phyloP scores from a whole-genome alignment of 345 rosid genomes.

The Brassica incana region DNA sequence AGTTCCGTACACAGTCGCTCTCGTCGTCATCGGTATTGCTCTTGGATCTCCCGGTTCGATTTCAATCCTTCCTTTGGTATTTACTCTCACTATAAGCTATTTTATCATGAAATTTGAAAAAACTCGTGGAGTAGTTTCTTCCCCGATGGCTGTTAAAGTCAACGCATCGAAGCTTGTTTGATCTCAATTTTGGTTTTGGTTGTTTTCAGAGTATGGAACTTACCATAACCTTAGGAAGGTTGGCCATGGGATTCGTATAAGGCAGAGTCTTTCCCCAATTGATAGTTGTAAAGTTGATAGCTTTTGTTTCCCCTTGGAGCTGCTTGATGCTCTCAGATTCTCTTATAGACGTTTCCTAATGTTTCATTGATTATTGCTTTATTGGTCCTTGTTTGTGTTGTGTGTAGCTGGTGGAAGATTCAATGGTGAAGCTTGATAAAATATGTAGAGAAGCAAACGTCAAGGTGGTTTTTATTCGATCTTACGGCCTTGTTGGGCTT shows the following conservation, averaged over 20 bases:
- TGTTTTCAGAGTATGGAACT: slow-evolving; percentile 76
- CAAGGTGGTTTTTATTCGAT: slow-evolving; percentile 85
- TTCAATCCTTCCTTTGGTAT: background rate
- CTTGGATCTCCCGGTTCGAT: slow-evolving; percentile 80
- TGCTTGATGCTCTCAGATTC: background rate
- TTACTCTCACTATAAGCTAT: no score
- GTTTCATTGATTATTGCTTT: no score
- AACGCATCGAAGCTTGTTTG: background rate
- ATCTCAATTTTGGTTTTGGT: background rate
- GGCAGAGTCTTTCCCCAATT: no score
- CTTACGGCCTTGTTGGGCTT: slow-evolving; percentile 89
- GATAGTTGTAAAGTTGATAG: no score
- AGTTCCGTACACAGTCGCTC: slow-evolving; percentile 91
- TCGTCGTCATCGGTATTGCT: slow-evolving; percentile 79
- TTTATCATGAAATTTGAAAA: background rate
- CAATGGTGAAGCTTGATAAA: slow-evolving; percentile 79
- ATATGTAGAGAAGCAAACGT: slow-evolving; percentile 86
- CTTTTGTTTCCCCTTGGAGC: no score
- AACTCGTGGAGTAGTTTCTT: background rate
- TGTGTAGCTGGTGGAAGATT: slow-evolving; percentile 45
- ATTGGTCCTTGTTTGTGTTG: no score
- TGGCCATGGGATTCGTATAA: slow-evolving; percentile 74
- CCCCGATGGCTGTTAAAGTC: background rate
- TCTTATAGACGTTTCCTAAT: no score
- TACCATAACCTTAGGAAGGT: slow-evolving; percentile 68